Base-by-base conservation (phyloP, 345 rosid species). In the Microthlaspi erraticum region DNA sequence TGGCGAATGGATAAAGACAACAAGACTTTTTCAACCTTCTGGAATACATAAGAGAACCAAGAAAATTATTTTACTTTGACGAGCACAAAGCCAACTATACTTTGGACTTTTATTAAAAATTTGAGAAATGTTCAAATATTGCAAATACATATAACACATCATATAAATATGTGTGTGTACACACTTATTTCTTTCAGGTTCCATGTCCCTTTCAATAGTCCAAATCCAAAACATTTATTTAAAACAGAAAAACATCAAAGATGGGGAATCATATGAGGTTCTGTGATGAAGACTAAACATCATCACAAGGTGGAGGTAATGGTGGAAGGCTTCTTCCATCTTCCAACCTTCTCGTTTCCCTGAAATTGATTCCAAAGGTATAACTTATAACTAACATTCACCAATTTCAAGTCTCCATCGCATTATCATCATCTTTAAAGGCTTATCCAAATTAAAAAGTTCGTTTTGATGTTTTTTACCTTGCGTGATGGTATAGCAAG, bases 321-420 rank as follows among this genome's bases (percentile, higher is more conserved):
- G 38, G 37, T 43, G 23, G 10, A 29, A 31, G 68, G 53, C 74
- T 83, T 92, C 78, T 81, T 88, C 98, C 98, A 90, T 81, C 96
- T 81, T 60, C 92, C 98, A 64, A 90, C 77, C 85, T 81, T 92
- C 83, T 92, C 98, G 66, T 82, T 55, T 73, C 96, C 95, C 98
- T 90, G 88, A 61, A 31, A 23, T 20, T 60, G 52, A 14, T 57
- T 36, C 23, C 50, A 77, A 43, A 26, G 4, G 2, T n/a, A 16
- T 20, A 37, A 49, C 46, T 26, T 26, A 26, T 26, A 26, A 26
- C 4, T 26, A 26, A 26, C 29, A 26, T 26, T 26, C 29, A 26
- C 4, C 29, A 26, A 5, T 26, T 26, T 2, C 4, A 26, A 26
- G 29, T 26, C 33, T 29, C 17, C 62, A 62, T 42, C 4, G 29